A percentile compares a stretch with the other conserved stretches of the same genome.
Evolutionary conservation across 805 yeast species (phyloP).

Genomic region (Ogataea trehaloabstinens): DNA sequence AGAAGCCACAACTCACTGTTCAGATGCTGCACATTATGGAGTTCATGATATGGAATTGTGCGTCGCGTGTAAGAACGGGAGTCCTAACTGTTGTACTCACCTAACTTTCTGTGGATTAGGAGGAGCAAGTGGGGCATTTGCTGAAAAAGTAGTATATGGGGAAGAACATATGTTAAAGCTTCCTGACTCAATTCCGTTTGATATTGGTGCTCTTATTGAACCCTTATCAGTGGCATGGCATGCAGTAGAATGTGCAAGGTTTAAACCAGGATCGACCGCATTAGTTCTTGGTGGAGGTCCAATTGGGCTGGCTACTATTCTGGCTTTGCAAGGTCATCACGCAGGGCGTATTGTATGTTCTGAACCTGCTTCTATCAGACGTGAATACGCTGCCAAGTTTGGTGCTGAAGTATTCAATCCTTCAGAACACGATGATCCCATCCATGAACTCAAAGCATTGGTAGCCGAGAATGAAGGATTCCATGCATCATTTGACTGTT

Average conservation of each 20-base stretch:
- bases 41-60: too few species aligned
- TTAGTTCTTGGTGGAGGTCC: slow-evolving; percentile 59
- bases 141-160: slow-evolving; percentile 39
- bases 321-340: slow-evolving; percentile 49
- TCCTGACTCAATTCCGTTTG: slow-evolving; percentile 30
- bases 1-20: too few species aligned
- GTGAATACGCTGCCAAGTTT: slow-evolving; percentile 51
- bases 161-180: slow-evolving; percentile 33
- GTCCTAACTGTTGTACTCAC: slow-evolving; percentile 50
- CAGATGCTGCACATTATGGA: too few species aligned
- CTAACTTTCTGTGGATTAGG: slow-evolving; percentile 43
- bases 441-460: slow-evolving; percentile 32
- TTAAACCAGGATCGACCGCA: slow-evolving; percentile 44
- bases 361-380: slow-evolving; percentile 59
- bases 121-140: slow-evolving; percentile 46
- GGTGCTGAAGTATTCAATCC: slow-evolving; percentile 43
- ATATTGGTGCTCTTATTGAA: slow-evolving; percentile 55
- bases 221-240: slow-evolving; percentile 62
- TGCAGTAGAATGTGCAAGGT: slow-evolving; percentile 45
- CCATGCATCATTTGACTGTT: slow-evolving; percentile 52
- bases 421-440: slow-evolving; percentile 26
- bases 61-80: slow-evolving; percentile 47
- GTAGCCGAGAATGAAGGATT: slow-evolving; percentile 45
- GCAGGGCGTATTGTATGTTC: slow-evolving; percentile 53
- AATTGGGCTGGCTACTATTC: slow-evolving; percentile 56